Evolutionary conservation across 2,329 filamentous ascomycete genomes (phyloP).

Genomic region (Penicillium sp.): DNA sequence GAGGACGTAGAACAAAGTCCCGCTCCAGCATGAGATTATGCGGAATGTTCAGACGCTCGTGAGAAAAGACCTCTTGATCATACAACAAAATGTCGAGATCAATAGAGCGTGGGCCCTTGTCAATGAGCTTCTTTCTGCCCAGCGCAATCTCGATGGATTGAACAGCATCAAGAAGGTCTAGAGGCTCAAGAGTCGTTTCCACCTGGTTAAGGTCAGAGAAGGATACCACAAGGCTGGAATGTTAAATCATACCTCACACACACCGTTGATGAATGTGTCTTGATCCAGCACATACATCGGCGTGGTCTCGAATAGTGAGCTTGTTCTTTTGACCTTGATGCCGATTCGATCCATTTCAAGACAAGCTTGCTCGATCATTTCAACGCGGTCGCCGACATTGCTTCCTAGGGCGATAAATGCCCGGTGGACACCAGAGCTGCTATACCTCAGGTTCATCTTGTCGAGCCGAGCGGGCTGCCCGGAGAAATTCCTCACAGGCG

Average conservation of each 20-base stretch:
- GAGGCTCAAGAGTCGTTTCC: conserved; percentile 73
- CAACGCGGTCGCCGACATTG: conserved; percentile 84
- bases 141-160: conserved; percentile 80
- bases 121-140: conserved; percentile 79
- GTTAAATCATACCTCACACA: conserved; percentile 70
- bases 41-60: conserved; percentile 77
- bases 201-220: conserved; percentile 61
- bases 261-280: conserved; percentile 85
- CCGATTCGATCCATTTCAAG: conserved; percentile 70
- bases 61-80: conserved; percentile 63
- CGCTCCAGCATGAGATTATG: conserved; percentile 84
- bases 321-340: conserved; percentile 76
- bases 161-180: conserved; percentile 74
- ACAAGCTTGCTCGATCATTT: conserved; percentile 83
- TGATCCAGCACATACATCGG: conserved; percentile 97
- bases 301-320: conserved; percentile 88
- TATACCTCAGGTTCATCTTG: conserved; percentile 12
- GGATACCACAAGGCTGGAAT: neutral
- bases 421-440: conserved; percentile 29
- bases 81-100: conserved; percentile 92
- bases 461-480: conserved; percentile 11
- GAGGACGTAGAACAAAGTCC: conserved; percentile 87
- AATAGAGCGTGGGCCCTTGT: conserved; percentile 93
- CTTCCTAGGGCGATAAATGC: conserved; percentile 89
- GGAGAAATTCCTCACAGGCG: conserved; percentile 21